phyloP scores from a whole-genome alignment of 768 basidiomycete species.

The Mycena indigotica region DNA sequence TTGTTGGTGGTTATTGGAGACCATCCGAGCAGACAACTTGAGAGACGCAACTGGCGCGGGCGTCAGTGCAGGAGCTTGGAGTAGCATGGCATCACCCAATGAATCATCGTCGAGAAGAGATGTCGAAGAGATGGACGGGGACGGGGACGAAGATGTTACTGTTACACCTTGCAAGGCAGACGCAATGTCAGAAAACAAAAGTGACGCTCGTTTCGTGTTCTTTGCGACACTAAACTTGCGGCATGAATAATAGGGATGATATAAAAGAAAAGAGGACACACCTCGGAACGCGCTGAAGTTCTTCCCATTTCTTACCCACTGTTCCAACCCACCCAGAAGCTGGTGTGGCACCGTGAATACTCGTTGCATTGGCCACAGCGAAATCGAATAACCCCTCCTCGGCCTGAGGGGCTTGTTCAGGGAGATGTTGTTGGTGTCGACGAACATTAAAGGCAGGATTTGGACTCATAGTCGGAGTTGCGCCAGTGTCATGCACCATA shows the following conservation, averaged over 20 bases:
- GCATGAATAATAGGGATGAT: slow-evolving; percentile 9
- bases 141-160: slow-evolving; percentile 27
- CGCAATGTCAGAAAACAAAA: slow-evolving; percentile 66
- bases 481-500: slow-evolving; percentile 52
- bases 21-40: slow-evolving; percentile 7
- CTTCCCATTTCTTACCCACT: slow-evolving; percentile 63
- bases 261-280: slow-evolving; percentile 26
- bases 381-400: slow-evolving; percentile 23
- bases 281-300: slow-evolving; percentile 56
- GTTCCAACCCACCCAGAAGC: slow-evolving; percentile 55
- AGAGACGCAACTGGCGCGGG: slow-evolving; percentile 28
- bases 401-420: slow-evolving; percentile 17
- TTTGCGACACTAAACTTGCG: slow-evolving; percentile 57
- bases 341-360: not conserved
- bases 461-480: slow-evolving; percentile 51
- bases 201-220: slow-evolving; percentile 67
- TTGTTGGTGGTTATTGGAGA: slow-evolving; percentile 7
- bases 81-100: slow-evolving; percentile 10
- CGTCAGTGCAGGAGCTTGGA: slow-evolving; percentile 34
- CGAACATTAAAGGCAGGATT: slow-evolving; percentile 44
- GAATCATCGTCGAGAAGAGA: slow-evolving; percentile 47
- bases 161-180: slow-evolving; percentile 30
- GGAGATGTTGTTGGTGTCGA: slow-evolving; percentile 15
- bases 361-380: slow-evolving; percentile 12
- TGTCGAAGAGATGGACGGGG: slow-evolving; percentile 17